These are phyloP conservation scores for Sporobolomyces roseus DNA, from an alignment of 768 basidiomycete genomes.

Conservation along the genomic window DNA sequence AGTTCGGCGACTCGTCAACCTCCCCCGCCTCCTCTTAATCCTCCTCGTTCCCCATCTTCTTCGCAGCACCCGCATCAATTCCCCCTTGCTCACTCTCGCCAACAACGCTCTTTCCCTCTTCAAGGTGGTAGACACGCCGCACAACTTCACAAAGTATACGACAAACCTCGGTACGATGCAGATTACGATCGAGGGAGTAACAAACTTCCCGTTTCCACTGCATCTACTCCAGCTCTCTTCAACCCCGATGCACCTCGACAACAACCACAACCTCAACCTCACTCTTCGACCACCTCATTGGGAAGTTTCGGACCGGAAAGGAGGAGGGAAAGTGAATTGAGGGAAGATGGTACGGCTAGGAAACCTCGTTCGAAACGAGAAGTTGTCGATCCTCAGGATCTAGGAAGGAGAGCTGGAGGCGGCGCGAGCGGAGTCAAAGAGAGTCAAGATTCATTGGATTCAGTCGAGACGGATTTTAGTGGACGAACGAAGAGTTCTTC, in stretches of 20 bases:
- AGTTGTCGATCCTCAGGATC: neutral
- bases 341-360: neutral
- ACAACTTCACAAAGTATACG: constrained; percentile 3
- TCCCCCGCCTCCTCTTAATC: no score
- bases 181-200: constrained; percentile 30
- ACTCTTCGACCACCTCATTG: no score
- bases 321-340: constrained; percentile 6
- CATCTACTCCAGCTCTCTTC: constrained; percentile 2
- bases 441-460: constrained; percentile 23
- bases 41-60: neutral
- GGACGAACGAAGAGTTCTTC: constrained; percentile 19
- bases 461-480: constrained; percentile 34
- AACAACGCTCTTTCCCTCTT: no score
- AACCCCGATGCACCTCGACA: constrained; percentile 9
- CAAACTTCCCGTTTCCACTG: neutral
- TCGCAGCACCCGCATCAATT: neutral
- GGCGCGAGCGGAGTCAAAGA: no score
- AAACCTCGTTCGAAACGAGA: constrained; percentile 8
- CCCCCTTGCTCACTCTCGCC: no score
- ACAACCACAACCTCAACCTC: no score
- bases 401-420: neutral
- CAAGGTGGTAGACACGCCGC: neutral
- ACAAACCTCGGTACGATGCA: constrained; percentile 27
- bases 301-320: neutral
- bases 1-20: no score